A percentile compares a stretch with the other conserved stretches of the same genome.
phyloP scores from a whole-genome alignment of 2,329 filamentous ascomycete genomes.

The Diaporthe sp. region DNA sequence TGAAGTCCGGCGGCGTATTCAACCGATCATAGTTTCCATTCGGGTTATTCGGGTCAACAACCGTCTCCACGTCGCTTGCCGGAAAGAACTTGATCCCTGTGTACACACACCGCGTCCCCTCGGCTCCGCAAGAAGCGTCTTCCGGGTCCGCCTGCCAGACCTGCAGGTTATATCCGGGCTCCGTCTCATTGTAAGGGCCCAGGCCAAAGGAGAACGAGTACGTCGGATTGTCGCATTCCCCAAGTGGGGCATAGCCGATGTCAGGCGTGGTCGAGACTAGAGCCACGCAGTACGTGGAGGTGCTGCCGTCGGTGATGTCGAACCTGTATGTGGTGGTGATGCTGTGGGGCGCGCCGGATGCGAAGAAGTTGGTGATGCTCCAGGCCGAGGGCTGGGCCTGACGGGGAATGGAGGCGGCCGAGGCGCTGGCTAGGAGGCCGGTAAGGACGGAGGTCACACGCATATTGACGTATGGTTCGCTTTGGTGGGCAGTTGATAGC shows the following conservation, averaged over 20 bases:
- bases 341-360: neutral
- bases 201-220: neutral
- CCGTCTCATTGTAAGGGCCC: neutral
- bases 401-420: neutral
- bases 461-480: neutral
- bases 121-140: neutral
- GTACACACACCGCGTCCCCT: neutral
- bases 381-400: neutral
- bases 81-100: neutral
- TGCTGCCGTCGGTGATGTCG: neutral
- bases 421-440: neutral
- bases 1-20: neutral
- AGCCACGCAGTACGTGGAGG: neutral
- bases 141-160: neutral
- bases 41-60: neutral
- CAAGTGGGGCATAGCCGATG: neutral
- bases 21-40: conserved; percentile 3
- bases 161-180: neutral
- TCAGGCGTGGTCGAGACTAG: neutral
- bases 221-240: neutral
- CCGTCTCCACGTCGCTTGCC: neutral
- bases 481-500: neutral
- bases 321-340: neutral
- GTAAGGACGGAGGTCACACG: neutral
- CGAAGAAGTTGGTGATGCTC: conserved; percentile 8